Conservation (phyloP, 805 yeast species). For the Alloascoidea africana region DNA sequence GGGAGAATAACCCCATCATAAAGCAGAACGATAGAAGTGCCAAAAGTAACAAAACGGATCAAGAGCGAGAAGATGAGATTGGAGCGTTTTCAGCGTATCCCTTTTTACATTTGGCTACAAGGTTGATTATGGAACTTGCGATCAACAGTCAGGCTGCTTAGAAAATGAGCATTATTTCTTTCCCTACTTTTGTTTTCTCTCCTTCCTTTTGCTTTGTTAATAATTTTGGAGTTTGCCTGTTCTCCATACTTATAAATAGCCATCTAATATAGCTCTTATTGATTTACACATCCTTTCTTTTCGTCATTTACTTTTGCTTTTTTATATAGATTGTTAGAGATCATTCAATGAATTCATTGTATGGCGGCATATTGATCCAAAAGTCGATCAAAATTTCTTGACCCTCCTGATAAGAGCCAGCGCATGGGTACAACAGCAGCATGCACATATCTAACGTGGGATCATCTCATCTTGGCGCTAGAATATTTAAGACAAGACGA, state of each 20-base stretch:
- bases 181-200: conserved; percentile 3
- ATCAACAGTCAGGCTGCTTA: conserved; percentile 64
- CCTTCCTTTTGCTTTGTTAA: conserved; percentile 2
- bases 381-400: too few species aligned
- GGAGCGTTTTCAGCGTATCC: conserved; percentile 94
- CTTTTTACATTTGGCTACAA: conserved; percentile 80
- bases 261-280: too few species aligned
- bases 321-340: too few species aligned
- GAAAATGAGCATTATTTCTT: conserved; percentile 8
- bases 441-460: too few species aligned
- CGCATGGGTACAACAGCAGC: too few species aligned
- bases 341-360: too few species aligned
- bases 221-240: neutral
- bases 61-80: conserved; percentile 46
- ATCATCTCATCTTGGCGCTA: too few species aligned
- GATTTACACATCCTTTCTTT: too few species aligned
- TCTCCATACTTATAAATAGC: neutral
- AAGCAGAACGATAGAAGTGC: neutral
- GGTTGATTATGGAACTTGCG: conserved; percentile 90
- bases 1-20: conserved; percentile 46
- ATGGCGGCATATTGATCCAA: too few species aligned
- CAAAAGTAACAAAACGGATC: conserved; percentile 10
- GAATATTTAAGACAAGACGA: too few species aligned
- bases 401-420: too few species aligned
- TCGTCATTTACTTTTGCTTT: too few species aligned